Evolutionary conservation across 2,329 filamentous ascomycete genomes (phyloP), one percentile per base, ranked within the genome.

Genomic region (Xylaria sp.): DNA sequence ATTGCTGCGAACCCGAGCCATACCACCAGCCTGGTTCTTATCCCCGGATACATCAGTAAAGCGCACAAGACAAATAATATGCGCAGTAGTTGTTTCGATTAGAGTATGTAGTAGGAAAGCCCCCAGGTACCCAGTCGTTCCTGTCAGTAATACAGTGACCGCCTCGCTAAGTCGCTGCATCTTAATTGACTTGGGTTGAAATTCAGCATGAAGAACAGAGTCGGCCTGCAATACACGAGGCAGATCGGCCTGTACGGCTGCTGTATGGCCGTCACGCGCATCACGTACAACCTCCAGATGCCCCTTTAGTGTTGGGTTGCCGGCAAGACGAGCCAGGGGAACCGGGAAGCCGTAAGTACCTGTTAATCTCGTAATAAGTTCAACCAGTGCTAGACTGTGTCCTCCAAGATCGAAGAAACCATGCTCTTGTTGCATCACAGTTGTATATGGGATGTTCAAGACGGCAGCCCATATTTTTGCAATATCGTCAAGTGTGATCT

Each of bases 341-440:
- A 95, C 87, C 0, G 89, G 86, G 76, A 94, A 92, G 4, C 91
- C 91, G 74, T 93, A 93, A 0, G 85, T 86, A 66, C 87, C 87
- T 0, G 90, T 89, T 15, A 94, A 78, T 39, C 89, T 87, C 30
- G 89, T 89, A n/a, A 92, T 89, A 30, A 95, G 84, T 68, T 93
- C 90, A 0, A 92, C 92, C n/a, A 95, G 86, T 1, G 89, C 89
- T 61, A 95, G 81, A 0, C 91, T 94, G 78, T 95, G 92, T 0
- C 92, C 92, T 41, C 92, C 92, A 1, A 95, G 82, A 68, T 94
- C 92, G 76, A 94, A 95, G 79, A 95, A 95, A 77, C 90, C 91
- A 77, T 93, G 90, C 69, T 92, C 89, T 1, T 83, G 86, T 75
- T 73, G 70, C 60, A 90, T 91, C 28, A 94, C 87, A 23, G 86